These are phyloP conservation scores for Arthrobotrys sinensis DNA, from an alignment of 2,329 filamentous ascomycete species.

Conservation along the genomic window DNA sequence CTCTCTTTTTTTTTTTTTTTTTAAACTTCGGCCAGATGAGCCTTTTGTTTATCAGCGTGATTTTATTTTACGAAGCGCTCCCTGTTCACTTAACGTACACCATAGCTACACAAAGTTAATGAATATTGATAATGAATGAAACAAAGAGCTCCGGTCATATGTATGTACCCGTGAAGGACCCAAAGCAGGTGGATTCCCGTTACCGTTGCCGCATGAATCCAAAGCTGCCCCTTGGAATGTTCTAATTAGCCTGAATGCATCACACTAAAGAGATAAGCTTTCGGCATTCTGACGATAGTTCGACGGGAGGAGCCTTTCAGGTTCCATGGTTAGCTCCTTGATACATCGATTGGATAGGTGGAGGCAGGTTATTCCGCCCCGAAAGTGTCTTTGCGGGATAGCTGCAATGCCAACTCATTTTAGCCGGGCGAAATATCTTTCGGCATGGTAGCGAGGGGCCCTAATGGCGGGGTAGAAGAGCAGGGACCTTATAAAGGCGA, in stretches of 20 bases:
- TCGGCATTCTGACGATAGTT: conserved; percentile 23
- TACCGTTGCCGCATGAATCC: conserved; percentile 11
- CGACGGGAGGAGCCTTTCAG: conserved; percentile 18
- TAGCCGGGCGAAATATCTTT: conserved; percentile 36
- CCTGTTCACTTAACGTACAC: conserved; percentile 42
- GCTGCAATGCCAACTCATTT: conserved; percentile 52
- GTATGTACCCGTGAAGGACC: conserved; percentile 12
- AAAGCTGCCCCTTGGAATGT: not conserved
- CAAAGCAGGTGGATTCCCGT: not conserved
- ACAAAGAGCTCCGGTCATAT: conserved; percentile 33
- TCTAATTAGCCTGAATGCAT: conserved; percentile 37
- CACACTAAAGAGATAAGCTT: conserved; percentile 12
- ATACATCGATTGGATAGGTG: conserved; percentile 41
- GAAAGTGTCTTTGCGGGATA: conserved; percentile 26
- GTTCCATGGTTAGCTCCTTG: conserved; percentile 12
- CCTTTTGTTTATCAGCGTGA: conserved; percentile 31
- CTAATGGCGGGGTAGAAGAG: conserved; percentile 25
- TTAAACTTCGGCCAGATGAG: not conserved
- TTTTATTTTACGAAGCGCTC: conserved; percentile 11
- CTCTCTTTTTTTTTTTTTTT: conserved; percentile 6
- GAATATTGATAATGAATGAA: conserved; percentile 49
- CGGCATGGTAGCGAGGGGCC: conserved; percentile 46
- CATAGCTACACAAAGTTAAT: conserved; percentile 40
- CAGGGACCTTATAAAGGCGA: conserved; percentile 18
- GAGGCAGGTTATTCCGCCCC: conserved; percentile 45